Evolutionary conservation across 106 monocot species (phyloP), one percentile per base, ranked within the genome.

Genomic region (Iris macrosiphon): DNA sequence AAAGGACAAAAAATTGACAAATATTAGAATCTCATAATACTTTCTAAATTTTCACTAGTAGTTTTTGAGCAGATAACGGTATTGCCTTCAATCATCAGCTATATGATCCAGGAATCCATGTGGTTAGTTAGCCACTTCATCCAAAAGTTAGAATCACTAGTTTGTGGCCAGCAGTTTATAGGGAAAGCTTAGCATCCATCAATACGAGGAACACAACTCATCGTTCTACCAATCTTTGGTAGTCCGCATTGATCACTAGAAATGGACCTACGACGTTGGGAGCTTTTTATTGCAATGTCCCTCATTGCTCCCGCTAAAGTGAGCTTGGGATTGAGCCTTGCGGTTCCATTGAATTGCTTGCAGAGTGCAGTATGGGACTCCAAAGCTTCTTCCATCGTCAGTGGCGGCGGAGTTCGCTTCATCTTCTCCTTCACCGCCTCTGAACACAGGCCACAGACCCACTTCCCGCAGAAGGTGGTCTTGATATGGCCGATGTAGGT

Each of bases 401-500:
- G 7, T 2, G 38, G 18, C n/a, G n/a, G n/a, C 3, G 66, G 43
- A 15, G 19, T 39, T 22, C 47, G 54, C 48, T 51, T 64, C 61
- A 45, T 27, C 56, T 52, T 64, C 51, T 89, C 89, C 57, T 83
- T 83, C 33, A 80, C 74, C 0, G 79, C 89, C 59, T 89, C 89
- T 6, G 76, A 48, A 58, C 89, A 89, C 6, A 89, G 73, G 0
- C 89, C 83, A 21, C 83, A 89, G 26, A 84, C 55, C 89, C 89
- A 89, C 22, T 53, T 70, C 15, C 80, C 74, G 24, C 41, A 55
- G 70, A 69, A 72, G 46, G 27, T 52, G 29, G 63, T 60, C 31
- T 55, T 76, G 37, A 80, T 53, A 3, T 40, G 43, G 45, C 7
- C 13, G 57, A 84, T 77, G 65, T 89, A 89, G 11, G 52, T 59